Conservation (phyloP, 1,284 basidiomycete genomes). For the Rhodotorula sp. region DNA sequence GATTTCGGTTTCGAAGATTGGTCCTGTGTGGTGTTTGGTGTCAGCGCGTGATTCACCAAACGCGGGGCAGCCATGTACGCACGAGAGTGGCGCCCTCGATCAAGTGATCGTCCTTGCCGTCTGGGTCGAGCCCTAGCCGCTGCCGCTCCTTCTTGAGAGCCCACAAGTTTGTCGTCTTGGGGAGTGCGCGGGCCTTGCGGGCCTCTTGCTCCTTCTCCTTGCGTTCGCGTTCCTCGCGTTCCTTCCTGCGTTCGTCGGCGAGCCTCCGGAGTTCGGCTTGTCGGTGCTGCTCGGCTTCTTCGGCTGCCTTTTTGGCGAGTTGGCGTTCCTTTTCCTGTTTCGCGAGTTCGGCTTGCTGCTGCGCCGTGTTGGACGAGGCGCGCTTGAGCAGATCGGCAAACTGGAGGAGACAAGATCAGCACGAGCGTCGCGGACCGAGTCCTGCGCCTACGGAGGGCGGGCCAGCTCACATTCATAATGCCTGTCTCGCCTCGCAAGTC, state of each 20-base stretch:
- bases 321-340: constrained; percentile 23
- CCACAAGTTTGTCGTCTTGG: constrained; percentile 36
- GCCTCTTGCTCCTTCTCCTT: constrained; percentile 13
- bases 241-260: constrained; percentile 25
- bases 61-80: neutral
- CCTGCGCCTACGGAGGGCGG: neutral
- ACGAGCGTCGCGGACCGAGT: too few relatives aligned
- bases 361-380: constrained; percentile 26
- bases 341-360: constrained; percentile 27
- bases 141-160: constrained; percentile 35
- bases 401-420: too few relatives aligned
- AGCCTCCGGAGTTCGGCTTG: constrained; percentile 21
- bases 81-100: neutral
- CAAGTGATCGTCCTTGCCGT: constrained; percentile 37
- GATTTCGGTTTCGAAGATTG: neutral
- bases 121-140: constrained; percentile 33
- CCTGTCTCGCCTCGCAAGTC: too few relatives aligned
- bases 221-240: constrained; percentile 21
- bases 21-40: neutral
- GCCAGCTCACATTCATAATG: neutral
- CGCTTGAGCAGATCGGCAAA: constrained; percentile 28
- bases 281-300: constrained; percentile 23
- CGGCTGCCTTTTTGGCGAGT: constrained; percentile 16
- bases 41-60: neutral
- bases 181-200: constrained; percentile 18